Base-by-base conservation (phyloP, 441 rosid species). In the Croton setiger region DNA sequence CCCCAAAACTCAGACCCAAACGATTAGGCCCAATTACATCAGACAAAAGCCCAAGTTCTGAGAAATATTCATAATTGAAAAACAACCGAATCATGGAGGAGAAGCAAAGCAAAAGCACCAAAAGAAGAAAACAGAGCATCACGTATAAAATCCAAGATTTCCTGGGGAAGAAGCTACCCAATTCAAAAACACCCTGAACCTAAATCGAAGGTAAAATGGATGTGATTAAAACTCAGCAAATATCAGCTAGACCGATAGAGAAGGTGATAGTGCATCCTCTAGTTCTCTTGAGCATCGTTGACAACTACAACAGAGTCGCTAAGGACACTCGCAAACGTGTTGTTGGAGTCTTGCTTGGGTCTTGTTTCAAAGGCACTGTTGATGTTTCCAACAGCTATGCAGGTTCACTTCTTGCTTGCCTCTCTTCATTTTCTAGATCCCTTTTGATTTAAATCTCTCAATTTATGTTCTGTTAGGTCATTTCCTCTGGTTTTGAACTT, bases 371-470 rank as follows among this genome's bases (percentile, higher is more conserved):
- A 73, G 92, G 95, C 49, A 75, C 82, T 64, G 89, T 91, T 65
- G 96, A 91, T 51, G 96, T 91, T 58, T 84, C 92, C 57, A 91
- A 89, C 73, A 89, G 92, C 87, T 89, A 89, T 49, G 92, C 96
- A 76, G 96, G 93, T 87, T 4, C 31, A 1, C 13, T 35, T 60
- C 23, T 37, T 58, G 4, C 18, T 64, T 47, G 52, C 1, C 52
- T 76, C 3, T 17, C 35, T 51, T 18, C 47, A 4, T 9, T 54
- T 57, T 37, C 43, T 43, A 49, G 68, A 58, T 64, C 74, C 66
- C 69, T 20, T 21, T 63, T 17, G 20, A 3, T 63, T 27, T 70
- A 51, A 10, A 23, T 3, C 66, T 11, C 17, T 6, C 14, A 14
- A 35, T 5, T 63, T 48, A 4, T 21, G 8, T 56, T 64, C 39